Evolutionary conservation across 169 alveolate species (phyloP).

Genomic region (Sarcocystis neurona): DNA sequence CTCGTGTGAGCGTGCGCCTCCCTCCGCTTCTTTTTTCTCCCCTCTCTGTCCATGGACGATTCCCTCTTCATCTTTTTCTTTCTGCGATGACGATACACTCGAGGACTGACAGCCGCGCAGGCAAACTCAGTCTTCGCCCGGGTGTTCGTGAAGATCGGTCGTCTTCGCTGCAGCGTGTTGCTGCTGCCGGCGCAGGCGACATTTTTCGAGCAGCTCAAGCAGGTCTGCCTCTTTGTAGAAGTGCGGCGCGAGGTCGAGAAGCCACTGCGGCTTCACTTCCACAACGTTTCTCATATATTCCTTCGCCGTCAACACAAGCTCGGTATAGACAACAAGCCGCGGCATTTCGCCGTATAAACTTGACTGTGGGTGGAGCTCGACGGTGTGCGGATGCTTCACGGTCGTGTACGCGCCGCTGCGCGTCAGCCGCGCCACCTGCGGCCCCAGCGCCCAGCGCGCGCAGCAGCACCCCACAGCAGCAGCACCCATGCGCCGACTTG

Average conservation of each 20-base stretch:
- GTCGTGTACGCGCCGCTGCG: slow-evolving; percentile 92
- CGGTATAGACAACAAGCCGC: slow-evolving; percentile 90
- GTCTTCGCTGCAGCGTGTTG: too few species aligned
- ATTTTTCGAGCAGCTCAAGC: neutral
- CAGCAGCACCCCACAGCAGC: too few species aligned
- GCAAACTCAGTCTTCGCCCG: too few species aligned
- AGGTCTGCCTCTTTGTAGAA: slow-evolving; percentile 80
- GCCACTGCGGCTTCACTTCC: slow-evolving; percentile 94
- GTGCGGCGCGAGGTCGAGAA: slow-evolving; percentile 97
- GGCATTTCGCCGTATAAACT: slow-evolving; percentile 89
- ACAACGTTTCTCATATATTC: slow-evolving; percentile 95
- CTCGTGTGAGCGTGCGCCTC: too few species aligned
- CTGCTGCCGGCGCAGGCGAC: too few species aligned
- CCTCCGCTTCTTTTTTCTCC: neutral
- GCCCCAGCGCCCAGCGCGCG: too few species aligned
- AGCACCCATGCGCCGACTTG: too few species aligned
- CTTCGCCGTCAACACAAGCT: slow-evolving; percentile 93
- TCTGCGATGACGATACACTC: too few species aligned
- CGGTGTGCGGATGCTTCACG: slow-evolving; percentile 92
- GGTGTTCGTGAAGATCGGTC: too few species aligned
- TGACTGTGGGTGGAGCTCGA: slow-evolving; percentile 94
- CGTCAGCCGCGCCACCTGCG: slow-evolving; percentile 87
- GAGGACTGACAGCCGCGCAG: too few species aligned
- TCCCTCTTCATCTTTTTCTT: too few species aligned
- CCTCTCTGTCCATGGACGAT: neutral